A percentile compares a stretch with the other conserved stretches of the same genome.
Evolutionary conservation across 371 early-diverging fungal species (phyloP).

Genomic region (Mucor irregularis): DNA sequence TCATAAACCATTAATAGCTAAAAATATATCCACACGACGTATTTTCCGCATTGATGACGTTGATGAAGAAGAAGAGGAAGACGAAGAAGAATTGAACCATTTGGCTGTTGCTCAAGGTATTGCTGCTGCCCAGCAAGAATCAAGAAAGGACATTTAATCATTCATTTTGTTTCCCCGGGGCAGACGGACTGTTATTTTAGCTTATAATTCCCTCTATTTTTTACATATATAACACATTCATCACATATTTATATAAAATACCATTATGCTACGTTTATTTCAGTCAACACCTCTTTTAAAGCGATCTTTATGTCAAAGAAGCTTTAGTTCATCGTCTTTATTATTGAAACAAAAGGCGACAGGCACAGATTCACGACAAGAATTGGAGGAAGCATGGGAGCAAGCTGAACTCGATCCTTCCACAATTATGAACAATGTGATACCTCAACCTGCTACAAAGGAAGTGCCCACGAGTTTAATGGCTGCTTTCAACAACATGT

Average conservation of each 20-base stretch:
- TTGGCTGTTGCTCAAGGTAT: constrained; percentile 10
- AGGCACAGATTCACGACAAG: too few relatives aligned
- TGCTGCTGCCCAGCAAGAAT: too few relatives aligned
- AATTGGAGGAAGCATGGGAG: constrained; percentile 17
- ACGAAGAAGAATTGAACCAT: constrained; percentile 2
- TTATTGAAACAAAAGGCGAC: too few relatives aligned
- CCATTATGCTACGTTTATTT: neutral
- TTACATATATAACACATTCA: too few relatives aligned
- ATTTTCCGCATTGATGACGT: constrained; percentile 29
- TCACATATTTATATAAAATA: too few relatives aligned
- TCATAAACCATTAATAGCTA: neutral
- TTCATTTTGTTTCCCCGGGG: too few relatives aligned
- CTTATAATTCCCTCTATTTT: too few relatives aligned
- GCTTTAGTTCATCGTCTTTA: neutral
- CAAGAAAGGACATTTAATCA: constrained; percentile 4
- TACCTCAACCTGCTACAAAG: constrained; percentile 20
- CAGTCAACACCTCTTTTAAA: neutral
- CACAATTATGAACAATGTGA: constrained; percentile 23
- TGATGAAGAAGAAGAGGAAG: constrained; percentile 20
- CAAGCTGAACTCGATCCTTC: constrained; percentile 17
- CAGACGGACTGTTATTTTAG: too few relatives aligned
- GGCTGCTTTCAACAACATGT: constrained; percentile 52
- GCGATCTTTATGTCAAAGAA: neutral
- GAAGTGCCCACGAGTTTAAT: constrained; percentile 32
- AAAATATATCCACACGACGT: constrained; percentile 9